Conservation (phyloP, 345 rosid genomes). For the Syzygium aromaticum region DNA sequence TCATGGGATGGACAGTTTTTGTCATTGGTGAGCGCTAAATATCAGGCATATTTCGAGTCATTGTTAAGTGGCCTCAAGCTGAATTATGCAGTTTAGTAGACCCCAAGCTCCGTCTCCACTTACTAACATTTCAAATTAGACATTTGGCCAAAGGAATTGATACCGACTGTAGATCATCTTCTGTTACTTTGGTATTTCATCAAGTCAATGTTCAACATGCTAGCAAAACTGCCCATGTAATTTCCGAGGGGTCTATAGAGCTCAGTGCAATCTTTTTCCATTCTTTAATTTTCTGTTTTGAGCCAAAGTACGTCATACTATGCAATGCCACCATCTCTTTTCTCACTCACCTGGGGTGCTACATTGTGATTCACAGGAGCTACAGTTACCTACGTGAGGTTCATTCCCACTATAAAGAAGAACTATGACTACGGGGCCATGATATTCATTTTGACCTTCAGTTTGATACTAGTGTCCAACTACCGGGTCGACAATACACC, state of each 20-base stretch:
- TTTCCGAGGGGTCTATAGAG: background rate
- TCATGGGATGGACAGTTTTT: constrained; percentile 66
- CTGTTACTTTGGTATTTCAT: background rate
- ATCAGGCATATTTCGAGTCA: background rate
- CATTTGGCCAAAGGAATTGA: background rate
- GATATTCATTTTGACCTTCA: constrained; percentile 76
- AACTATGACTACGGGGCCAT: constrained; percentile 77
- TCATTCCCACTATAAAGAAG: constrained; percentile 67
- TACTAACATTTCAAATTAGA: background rate
- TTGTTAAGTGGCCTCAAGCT: background rate
- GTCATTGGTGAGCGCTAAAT: constrained; percentile 32
- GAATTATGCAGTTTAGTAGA: background rate
- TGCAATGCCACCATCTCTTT: background rate
- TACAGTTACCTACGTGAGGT: constrained; percentile 58
- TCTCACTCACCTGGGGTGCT: background rate
- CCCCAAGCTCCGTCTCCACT: background rate
- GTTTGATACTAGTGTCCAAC: constrained; percentile 67
- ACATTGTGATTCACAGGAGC: constrained; percentile 29
- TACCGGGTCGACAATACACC: constrained; percentile 48
- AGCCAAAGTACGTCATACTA: background rate
- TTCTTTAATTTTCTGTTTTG: background rate
- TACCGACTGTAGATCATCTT: background rate
- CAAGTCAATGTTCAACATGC: background rate
- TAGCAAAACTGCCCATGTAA: background rate
- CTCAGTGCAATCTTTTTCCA: background rate